These are phyloP conservation scores for Leishmania martiniquensis DNA, from an alignment of 208 protist genomes.

Conservation along the genomic window DNA sequence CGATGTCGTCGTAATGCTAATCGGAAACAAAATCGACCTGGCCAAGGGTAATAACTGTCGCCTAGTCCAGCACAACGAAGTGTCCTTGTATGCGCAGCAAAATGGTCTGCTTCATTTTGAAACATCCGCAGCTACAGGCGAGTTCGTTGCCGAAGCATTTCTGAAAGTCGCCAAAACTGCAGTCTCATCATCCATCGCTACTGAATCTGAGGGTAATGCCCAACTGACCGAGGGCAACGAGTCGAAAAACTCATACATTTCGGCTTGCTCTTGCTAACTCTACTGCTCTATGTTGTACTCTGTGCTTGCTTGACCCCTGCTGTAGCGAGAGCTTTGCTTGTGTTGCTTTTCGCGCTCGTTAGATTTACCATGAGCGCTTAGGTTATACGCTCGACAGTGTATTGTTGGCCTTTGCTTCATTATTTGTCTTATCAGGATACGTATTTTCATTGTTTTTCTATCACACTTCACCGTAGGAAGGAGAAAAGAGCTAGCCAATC, in stretches of 20 bases:
- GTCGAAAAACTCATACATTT: slow-evolving; percentile 5
- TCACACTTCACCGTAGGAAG: background rate
- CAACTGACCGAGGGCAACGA: background rate
- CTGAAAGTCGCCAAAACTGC: slow-evolving; percentile 77
- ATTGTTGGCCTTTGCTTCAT: slow-evolving; percentile 1
- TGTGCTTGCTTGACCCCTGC: background rate
- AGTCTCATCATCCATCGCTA: slow-evolving; percentile 3
- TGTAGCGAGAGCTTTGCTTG: background rate
- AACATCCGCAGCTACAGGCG: slow-evolving; percentile 91
- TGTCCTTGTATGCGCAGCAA: slow-evolving; percentile 93
- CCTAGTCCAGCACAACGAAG: slow-evolving; percentile 95
- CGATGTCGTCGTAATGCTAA: slow-evolving; percentile 86
- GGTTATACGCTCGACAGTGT: background rate
- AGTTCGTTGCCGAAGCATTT: slow-evolving; percentile 95
- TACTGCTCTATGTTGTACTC: background rate
- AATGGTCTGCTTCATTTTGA: slow-evolving; percentile 91
- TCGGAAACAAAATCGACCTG: slow-evolving; percentile 96
- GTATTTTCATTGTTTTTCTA: background rate
- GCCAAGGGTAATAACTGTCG: slow-evolving; percentile 59
- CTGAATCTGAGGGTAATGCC: background rate
- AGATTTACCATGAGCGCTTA: background rate
- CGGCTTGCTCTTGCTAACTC: slow-evolving; percentile 20
- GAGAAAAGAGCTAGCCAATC: background rate
- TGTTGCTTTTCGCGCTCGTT: background rate
- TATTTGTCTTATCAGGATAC: background rate